phyloP scores from a whole-genome alignment of 495 filamentous ascomycete genomes.

The Chaetomidium leptoderma region DNA sequence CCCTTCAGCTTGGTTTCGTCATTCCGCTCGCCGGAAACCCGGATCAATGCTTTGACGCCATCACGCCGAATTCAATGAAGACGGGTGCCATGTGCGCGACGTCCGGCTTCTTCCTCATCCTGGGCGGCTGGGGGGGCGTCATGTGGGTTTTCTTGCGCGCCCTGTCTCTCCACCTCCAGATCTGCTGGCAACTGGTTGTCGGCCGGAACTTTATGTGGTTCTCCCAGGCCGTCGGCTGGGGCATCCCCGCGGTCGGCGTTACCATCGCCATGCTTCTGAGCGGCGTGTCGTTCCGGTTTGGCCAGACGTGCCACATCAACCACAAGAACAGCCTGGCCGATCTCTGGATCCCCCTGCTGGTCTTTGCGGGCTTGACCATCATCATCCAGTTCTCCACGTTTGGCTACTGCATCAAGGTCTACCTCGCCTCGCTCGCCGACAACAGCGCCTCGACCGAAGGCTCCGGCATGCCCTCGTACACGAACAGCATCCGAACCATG shows the following conservation, averaged over 20 bases:
- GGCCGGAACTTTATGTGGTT: slow-evolving; percentile 88
- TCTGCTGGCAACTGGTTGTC: slow-evolving; percentile 92
- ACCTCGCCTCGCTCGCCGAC: slow-evolving; percentile 77
- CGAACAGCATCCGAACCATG: slow-evolving; percentile 72
- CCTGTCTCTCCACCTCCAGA: slow-evolving; percentile 90
- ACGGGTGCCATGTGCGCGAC: slow-evolving; percentile 76
- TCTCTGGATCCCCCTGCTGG: slow-evolving; percentile 87
- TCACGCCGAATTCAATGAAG: slow-evolving; percentile 93
- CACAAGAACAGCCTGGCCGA: slow-evolving; percentile 70
- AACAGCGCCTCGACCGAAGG: slow-evolving; percentile 62
- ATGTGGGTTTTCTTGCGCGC: slow-evolving; percentile 91
- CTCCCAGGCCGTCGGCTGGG: slow-evolving; percentile 77
- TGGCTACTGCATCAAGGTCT: slow-evolving; percentile 90
- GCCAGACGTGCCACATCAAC: slow-evolving; percentile 88
- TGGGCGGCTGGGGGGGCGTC: slow-evolving; percentile 76
- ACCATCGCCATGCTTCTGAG: slow-evolving; percentile 74
- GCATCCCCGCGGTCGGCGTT: slow-evolving; percentile 68
- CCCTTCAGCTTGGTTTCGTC: slow-evolving; percentile 68
- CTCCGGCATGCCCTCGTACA: slow-evolving; percentile 73
- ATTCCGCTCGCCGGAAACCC: slow-evolving; percentile 80
- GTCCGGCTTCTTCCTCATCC: slow-evolving; percentile 77
- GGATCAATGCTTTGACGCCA: slow-evolving; percentile 77
- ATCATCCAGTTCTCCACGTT: slow-evolving; percentile 83
- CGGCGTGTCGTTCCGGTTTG: slow-evolving; percentile 91
- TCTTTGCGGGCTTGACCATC: slow-evolving; percentile 70